phyloP scores from a whole-genome alignment of 2,329 filamentous ascomycete species.

The Cryphonectria radicalis region DNA sequence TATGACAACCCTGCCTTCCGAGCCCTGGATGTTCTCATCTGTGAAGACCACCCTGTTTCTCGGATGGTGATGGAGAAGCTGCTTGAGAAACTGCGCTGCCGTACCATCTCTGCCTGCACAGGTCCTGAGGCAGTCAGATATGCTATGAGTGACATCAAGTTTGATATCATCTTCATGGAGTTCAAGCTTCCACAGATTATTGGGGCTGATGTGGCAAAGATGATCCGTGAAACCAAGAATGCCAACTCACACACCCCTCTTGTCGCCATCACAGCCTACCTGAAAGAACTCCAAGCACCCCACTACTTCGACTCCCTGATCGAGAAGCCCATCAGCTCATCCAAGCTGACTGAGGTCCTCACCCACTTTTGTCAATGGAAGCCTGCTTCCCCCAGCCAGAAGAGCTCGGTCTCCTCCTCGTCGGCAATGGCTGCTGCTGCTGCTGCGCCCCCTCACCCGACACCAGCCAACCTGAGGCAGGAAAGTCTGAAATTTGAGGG shows the following conservation, averaged over 20 bases:
- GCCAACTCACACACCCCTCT: constrained; percentile 93
- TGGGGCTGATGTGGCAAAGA: constrained; percentile 91
- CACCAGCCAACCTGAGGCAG: constrained; percentile 68
- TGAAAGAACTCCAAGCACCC: constrained; percentile 94
- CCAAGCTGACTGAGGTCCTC: constrained; percentile 87
- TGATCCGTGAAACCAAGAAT: constrained; percentile 97
- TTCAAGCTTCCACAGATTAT: constrained; percentile 95
- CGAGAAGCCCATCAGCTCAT: constrained; percentile 93
- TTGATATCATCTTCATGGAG: constrained; percentile 98
- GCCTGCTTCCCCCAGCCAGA: constrained; percentile 62
- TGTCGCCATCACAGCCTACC: constrained; percentile 92
- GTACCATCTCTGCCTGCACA: constrained; percentile 88
- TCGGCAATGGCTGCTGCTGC: too few relatives aligned
- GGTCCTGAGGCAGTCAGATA: constrained; percentile 92
- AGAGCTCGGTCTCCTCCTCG: constrained; percentile 47
- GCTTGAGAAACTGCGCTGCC: constrained; percentile 91
- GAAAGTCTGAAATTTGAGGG: constrained; percentile 70
- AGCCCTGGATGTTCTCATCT: constrained; percentile 91
- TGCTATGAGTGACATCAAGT: constrained; percentile 96
- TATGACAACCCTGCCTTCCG: constrained; percentile 85
- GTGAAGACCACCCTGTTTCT: constrained; percentile 96
- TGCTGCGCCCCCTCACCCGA: constrained; percentile 58
- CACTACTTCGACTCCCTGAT: constrained; percentile 96
- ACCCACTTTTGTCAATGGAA: constrained; percentile 93
- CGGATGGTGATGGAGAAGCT: constrained; percentile 99